Evolutionary conservation across 2,329 filamentous ascomycete species (phyloP).

Genomic region (Thyridium curvatum): DNA sequence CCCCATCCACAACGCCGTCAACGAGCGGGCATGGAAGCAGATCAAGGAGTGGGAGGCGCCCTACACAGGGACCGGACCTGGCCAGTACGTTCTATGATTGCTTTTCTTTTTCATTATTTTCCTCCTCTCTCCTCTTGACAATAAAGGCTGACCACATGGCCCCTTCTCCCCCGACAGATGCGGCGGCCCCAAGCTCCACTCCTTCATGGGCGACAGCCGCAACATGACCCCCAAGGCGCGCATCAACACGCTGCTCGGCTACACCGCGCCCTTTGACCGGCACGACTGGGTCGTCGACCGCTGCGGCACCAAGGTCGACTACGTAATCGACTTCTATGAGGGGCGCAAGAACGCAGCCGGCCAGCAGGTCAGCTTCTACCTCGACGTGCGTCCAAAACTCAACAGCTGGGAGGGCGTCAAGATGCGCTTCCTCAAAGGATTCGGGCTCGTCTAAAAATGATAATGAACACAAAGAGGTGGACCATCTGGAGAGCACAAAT

Average conservation of each 20-base stretch:
- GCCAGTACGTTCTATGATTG: constrained; percentile 41
- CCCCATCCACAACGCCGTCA: constrained; percentile 97
- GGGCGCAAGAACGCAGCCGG: constrained; percentile 41
- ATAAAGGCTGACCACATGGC: not conserved
- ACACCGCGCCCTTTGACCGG: constrained; percentile 84
- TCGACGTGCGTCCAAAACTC: constrained; percentile 63
- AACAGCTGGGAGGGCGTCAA: constrained; percentile 63
- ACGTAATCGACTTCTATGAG: constrained; percentile 97
- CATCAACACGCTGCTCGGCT: constrained; percentile 79
- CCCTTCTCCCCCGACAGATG: constrained; percentile 20
- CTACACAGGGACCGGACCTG: constrained; percentile 41
- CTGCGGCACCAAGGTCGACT: constrained; percentile 80
- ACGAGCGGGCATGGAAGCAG: constrained; percentile 91
- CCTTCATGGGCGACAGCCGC: constrained; percentile 68
- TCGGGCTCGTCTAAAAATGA: constrained; percentile 38
- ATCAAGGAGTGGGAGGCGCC: constrained; percentile 84
- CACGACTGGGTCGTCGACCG: constrained; percentile 97
- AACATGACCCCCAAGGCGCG: constrained; percentile 76
- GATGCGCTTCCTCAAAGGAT: constrained; percentile 51
- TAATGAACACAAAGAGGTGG: not conserved
- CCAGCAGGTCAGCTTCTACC: constrained; percentile 52
- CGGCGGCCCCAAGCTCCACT: constrained; percentile 74
- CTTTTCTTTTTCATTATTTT: not conserved
- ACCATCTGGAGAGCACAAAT: too few relatives aligned
- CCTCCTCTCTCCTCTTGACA: not conserved